Conservation (phyloP, 1,284 basidiomycete species). For the Athelia sp. region DNA sequence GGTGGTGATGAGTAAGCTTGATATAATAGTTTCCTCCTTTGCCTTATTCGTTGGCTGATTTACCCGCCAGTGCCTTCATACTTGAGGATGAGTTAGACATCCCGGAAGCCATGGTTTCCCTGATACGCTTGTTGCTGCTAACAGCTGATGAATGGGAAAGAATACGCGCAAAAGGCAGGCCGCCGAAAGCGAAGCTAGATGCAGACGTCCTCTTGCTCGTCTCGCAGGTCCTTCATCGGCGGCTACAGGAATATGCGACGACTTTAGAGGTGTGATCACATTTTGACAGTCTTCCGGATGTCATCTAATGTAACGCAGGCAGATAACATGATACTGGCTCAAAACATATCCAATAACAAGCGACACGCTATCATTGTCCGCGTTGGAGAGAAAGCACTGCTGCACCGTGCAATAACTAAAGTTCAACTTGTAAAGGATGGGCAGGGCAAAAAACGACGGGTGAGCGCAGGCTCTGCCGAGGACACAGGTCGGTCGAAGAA, state of each 20-base stretch:
- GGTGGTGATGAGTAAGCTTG: conserved; percentile 81
- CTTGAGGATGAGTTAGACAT: conserved; percentile 52
- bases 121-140: conserved; percentile 67
- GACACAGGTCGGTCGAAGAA: neutral
- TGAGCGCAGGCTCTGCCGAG: neutral
- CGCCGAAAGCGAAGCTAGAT: conserved; percentile 74
- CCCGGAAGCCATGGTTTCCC: conserved; percentile 64
- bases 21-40: conserved; percentile 3
- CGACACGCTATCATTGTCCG: conserved; percentile 71
- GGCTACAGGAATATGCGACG: conserved; percentile 55
- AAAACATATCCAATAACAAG: conserved; percentile 38
- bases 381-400: conserved; percentile 75
- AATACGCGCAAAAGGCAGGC: conserved; percentile 61
- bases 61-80: conserved; percentile 65
- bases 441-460: conserved; percentile 1
- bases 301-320: conserved; percentile 18
- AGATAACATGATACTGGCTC: conserved; percentile 41
- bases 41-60: conserved; percentile 3
- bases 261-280: conserved; percentile 42
- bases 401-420: conserved; percentile 37
- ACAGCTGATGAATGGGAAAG: conserved; percentile 61
- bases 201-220: conserved; percentile 40
- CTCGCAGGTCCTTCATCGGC: conserved; percentile 40
- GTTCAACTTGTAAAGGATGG: conserved; percentile 5
- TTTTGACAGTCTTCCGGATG: conserved; percentile 4